Percentiles rank a stretch among this genome's conserved stretches.
phyloP scores from a whole-genome alignment of 129 eudicot genomes.

The Artemisia tridentata region DNA sequence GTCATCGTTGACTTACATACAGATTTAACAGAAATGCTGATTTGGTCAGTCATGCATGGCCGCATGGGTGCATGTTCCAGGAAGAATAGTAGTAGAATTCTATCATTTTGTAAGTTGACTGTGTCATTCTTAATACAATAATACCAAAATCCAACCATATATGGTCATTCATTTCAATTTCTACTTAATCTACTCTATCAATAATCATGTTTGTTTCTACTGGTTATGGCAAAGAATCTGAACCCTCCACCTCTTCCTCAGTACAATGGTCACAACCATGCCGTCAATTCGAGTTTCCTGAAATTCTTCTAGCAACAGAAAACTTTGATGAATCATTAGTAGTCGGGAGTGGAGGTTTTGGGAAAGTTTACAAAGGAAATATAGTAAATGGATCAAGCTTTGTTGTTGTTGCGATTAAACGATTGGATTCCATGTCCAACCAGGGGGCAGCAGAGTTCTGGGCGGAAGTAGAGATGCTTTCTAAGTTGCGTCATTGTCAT shows the following conservation, averaged over 20 bases:
- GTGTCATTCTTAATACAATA: neutral
- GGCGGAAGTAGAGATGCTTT: constrained; percentile 21
- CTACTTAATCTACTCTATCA: neutral
- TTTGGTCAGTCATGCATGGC: neutral
- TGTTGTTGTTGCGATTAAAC: constrained; percentile 18
- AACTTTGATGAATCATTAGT: constrained; percentile 13
- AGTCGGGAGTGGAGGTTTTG: constrained; percentile 25
- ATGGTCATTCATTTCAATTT: neutral
- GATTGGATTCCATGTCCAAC: constrained; percentile 14
- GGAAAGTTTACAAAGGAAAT: constrained; percentile 30
- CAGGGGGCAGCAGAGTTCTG: constrained; percentile 21
- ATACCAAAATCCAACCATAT: neutral
- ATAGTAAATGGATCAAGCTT: constrained; percentile 6
- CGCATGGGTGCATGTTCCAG: neutral
- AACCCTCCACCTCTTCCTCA: constrained; percentile 10
- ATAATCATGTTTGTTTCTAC: constrained; percentile 1
- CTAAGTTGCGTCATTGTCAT: constrained; percentile 19
- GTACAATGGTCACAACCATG: constrained; percentile 19
- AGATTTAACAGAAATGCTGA: neutral
- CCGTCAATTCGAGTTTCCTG: constrained; percentile 1
- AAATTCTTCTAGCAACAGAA: constrained; percentile 22
- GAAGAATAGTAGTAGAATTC: neutral
- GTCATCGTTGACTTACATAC: neutral
- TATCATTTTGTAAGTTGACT: neutral
- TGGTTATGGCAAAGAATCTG: neutral